These are phyloP conservation scores for Dendrobium nobile DNA, from an alignment of 106 monocot genomes.

Conservation along the genomic window DNA sequence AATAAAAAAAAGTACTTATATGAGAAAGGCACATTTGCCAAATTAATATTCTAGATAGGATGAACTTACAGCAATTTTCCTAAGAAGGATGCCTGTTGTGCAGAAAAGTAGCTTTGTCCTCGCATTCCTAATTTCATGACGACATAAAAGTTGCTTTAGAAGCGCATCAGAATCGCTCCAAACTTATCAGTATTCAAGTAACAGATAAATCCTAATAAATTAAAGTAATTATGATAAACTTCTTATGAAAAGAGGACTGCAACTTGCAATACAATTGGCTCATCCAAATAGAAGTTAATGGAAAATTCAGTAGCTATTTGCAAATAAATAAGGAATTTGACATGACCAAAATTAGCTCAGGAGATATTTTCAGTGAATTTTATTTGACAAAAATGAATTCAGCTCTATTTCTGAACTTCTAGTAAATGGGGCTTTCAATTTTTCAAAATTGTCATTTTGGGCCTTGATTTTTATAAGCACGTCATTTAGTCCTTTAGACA, in stretches of 20 bases:
- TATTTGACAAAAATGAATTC: not conserved
- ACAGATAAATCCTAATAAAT: not conserved
- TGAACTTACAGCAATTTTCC: constrained; percentile 74
- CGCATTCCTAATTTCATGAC: constrained; percentile 55
- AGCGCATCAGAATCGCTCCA: not conserved
- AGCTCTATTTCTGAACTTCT: not conserved
- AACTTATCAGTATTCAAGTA: not conserved
- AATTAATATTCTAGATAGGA: constrained; percentile 2
- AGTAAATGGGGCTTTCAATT: not conserved
- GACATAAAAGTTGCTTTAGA: not conserved
- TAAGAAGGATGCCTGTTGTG: constrained; percentile 94
- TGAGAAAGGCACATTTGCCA: not conserved
- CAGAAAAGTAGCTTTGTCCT: constrained; percentile 95
- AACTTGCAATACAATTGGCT: not conserved
- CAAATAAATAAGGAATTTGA: not conserved
- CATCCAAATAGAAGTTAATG: not conserved
- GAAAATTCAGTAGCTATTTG: not conserved
- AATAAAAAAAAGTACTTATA: not conserved
- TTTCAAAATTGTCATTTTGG: not conserved
- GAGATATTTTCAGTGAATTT: not conserved
- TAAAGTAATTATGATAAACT: not conserved
- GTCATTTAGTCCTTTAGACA: not conserved
- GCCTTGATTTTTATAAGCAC: not conserved
- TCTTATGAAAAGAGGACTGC: not conserved
- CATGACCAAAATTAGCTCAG: not conserved